These are phyloP conservation scores for Leccinum solheimii DNA, from an alignment of 1,284 basidiomycete genomes.

Conservation along the genomic window DNA sequence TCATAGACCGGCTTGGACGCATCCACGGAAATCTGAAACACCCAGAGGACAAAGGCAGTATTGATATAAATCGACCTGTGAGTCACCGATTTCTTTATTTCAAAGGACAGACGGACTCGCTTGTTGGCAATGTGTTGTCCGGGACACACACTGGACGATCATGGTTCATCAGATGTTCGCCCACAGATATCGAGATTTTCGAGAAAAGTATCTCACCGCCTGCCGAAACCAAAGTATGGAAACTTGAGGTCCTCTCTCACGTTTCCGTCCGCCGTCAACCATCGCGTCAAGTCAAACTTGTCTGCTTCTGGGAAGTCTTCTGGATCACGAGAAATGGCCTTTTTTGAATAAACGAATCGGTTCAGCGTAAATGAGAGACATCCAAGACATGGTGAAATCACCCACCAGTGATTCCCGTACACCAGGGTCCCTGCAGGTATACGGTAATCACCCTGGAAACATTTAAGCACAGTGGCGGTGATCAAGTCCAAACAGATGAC, in stretches of 20 bases:
- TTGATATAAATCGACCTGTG: conserved; percentile 19
- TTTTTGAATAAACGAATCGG: not conserved
- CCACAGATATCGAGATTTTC: too few relatives aligned
- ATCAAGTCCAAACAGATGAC: not conserved
- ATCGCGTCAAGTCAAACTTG: conserved; percentile 11
- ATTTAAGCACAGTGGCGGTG: not conserved
- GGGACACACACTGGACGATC: conserved; percentile 5
- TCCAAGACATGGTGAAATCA: too few relatives aligned
- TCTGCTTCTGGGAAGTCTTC: conserved; percentile 12
- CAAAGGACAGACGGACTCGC: not conserved
- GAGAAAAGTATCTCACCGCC: conserved; percentile 4
- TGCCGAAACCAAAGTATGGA: conserved; percentile 16
- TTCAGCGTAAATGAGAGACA: too few relatives aligned
- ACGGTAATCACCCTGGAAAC: conserved; percentile 7
- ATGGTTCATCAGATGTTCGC: too few relatives aligned
- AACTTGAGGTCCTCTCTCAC: conserved; percentile 9
- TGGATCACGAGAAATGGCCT: conserved; percentile 14
- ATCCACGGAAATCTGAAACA: conserved; percentile 12
- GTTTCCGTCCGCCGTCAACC: conserved; percentile 7
- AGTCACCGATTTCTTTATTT: too few relatives aligned
- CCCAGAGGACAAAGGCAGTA: conserved; percentile 11
- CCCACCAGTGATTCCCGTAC: conserved; percentile 2
- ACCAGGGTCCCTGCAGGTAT: conserved; percentile 14
- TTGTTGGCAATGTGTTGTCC: not conserved
- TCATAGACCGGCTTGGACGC: conserved; percentile 15